These are phyloP conservation scores for Gnomoniopsis smithogilvyi DNA, from an alignment of 2,329 filamentous ascomycete species.

Conservation along the genomic window DNA sequence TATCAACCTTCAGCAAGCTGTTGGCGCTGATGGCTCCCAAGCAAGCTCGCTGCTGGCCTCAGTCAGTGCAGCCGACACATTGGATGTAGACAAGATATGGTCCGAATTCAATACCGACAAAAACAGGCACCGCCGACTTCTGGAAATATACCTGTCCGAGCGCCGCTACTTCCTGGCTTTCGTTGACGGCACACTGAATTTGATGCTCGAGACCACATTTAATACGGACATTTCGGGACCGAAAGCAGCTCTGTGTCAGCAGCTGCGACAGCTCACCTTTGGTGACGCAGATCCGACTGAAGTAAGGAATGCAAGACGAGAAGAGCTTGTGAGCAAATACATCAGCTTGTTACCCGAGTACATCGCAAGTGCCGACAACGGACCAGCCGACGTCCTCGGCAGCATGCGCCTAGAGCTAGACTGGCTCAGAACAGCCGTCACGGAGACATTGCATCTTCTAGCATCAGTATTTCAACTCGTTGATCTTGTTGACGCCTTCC, in stretches of 20 bases:
- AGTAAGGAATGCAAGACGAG: slow-evolving; percentile 20
- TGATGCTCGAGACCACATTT: slow-evolving; percentile 39
- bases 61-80: slow-evolving; percentile 41
- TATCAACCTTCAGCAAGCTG: slow-evolving; percentile 70
- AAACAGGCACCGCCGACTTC: slow-evolving; percentile 63
- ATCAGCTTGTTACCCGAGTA: slow-evolving; percentile 44
- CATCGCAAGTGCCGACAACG: slow-evolving; percentile 46
- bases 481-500: slow-evolving; percentile 54
- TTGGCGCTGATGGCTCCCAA: slow-evolving; percentile 60
- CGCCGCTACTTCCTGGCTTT: slow-evolving; percentile 65
- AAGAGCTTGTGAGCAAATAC: slow-evolving; percentile 46
- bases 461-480: slow-evolving; percentile 70
- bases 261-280: slow-evolving; percentile 22
- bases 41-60: slow-evolving; percentile 55
- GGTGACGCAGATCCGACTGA: background rate
- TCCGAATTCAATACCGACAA: slow-evolving; percentile 60
- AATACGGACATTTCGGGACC: slow-evolving; percentile 18
- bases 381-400: slow-evolving; percentile 47
- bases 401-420: slow-evolving; percentile 49
- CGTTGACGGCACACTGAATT: slow-evolving; percentile 52
- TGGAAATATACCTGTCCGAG: slow-evolving; percentile 70
- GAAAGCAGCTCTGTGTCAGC: slow-evolving; percentile 17
- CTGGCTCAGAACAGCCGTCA: slow-evolving; percentile 62
- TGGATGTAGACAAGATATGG: slow-evolving; percentile 54
- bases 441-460: slow-evolving; percentile 71